These are phyloP conservation scores for Platanus orientalis DNA, from an alignment of 164 flowering plant species.

Conservation along the genomic window DNA sequence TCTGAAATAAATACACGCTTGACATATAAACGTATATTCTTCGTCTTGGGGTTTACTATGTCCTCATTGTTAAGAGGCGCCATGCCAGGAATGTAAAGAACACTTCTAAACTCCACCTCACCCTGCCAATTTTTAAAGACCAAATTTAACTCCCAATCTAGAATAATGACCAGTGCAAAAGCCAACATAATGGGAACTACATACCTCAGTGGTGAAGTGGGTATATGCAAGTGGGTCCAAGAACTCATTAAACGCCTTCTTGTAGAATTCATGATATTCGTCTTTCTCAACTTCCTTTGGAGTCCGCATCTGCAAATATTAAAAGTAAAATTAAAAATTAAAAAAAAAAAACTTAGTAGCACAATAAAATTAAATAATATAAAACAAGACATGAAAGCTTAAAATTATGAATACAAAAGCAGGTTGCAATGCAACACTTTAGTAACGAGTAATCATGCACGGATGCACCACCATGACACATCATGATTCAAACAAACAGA, in stretches of 20 bases:
- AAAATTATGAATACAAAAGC: too few relatives aligned
- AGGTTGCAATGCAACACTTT: too few relatives aligned
- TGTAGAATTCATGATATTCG: conserved; percentile 83
- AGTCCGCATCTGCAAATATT: conserved; percentile 61
- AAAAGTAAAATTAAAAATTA: too few relatives aligned
- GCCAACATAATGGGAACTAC: not conserved
- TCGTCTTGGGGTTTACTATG: conserved; percentile 73
- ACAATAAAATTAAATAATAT: too few relatives aligned
- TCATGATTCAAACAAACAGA: too few relatives aligned
- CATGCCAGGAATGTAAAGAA: conserved; percentile 93
- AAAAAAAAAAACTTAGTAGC: too few relatives aligned
- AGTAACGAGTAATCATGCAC: too few relatives aligned
- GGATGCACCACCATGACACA: too few relatives aligned
- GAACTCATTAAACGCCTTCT: conserved; percentile 90
- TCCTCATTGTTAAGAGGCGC: conserved; percentile 93
- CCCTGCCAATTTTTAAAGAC: conserved; percentile 50
- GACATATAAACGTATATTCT: conserved; percentile 87
- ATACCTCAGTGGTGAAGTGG: conserved; percentile 95
- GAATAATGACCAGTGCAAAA: conserved; percentile 1
- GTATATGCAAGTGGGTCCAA: conserved; percentile 80
- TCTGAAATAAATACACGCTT: conserved; percentile 97
- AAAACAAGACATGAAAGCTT: too few relatives aligned
- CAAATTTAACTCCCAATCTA: conserved; percentile 2
- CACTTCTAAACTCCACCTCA: conserved; percentile 95
- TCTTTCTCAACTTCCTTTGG: conserved; percentile 83